A percentile compares a stretch with the other conserved stretches of the same genome.
Evolutionary conservation across 2,329 filamentous ascomycete genomes (phyloP).

Genomic region (Fusarium sp.): DNA sequence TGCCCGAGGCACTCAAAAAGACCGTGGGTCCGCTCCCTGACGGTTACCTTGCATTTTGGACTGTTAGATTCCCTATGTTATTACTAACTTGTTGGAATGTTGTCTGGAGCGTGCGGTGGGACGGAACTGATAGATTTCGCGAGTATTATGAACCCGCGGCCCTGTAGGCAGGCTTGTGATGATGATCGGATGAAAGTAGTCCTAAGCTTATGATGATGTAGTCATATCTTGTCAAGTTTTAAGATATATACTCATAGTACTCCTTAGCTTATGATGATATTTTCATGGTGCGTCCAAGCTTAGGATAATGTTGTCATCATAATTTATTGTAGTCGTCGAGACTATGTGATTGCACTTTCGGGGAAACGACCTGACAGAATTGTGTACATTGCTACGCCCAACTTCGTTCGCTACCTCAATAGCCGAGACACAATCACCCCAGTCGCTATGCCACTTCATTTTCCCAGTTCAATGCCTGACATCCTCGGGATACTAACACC

Average conservation of each 20-base stretch:
- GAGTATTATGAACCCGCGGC: slow-evolving; percentile 72
- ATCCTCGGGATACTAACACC: background rate
- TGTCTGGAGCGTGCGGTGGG: slow-evolving; percentile 72
- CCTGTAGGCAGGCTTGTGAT: slow-evolving; percentile 29
- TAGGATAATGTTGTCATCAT: too few species aligned
- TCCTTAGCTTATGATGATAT: background rate
- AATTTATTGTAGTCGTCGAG: too few species aligned
- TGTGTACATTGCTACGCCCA: background rate
- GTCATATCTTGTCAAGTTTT: background rate
- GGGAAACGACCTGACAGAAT: background rate
- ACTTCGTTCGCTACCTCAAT: background rate
- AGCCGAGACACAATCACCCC: background rate
- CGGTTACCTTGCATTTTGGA: slow-evolving; percentile 88
- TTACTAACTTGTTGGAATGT: slow-evolving; percentile 82
- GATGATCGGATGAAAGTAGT: background rate
- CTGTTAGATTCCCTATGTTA: slow-evolving; percentile 78
- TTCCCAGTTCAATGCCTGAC: background rate
- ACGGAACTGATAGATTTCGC: slow-evolving; percentile 71
- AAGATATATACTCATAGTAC: background rate
- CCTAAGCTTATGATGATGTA: background rate
- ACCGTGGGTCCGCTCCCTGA: slow-evolving; percentile 78
- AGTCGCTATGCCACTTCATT: background rate
- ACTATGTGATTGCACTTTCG: background rate
- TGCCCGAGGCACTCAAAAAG: slow-evolving; percentile 79
- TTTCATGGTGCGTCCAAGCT: too few species aligned